Base-by-base conservation (phyloP, 129 eudicot genomes). In the Rutidosis leptorrhynchoides region DNA sequence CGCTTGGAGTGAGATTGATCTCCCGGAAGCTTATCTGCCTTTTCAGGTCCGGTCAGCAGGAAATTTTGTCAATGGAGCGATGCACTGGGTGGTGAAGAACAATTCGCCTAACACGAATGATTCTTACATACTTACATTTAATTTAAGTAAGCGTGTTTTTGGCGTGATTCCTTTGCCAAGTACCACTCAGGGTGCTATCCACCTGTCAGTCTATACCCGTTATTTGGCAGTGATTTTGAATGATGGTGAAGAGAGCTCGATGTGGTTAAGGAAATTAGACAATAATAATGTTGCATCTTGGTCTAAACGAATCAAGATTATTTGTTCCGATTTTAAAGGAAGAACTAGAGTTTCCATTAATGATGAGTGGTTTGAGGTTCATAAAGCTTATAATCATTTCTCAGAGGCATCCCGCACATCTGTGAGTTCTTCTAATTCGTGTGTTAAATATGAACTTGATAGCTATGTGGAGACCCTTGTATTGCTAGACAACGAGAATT, bases 51-150 rank as follows among this genome's bases (percentile, higher is more conserved):
- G 5, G 54, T 3, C 54, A 48, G 0, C 1, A n/a, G 21, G 22
- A 5, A 16, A 2, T 56, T 56, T 56, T 56, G 20, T 20, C 0
- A 17, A 56, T 4, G 62, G 62, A 56, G 3, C 16, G 10, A 15
- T 56, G 62, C 62, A 56, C 4, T 56, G 62, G 62, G 62, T 56
- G 59, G 30, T 48, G 54, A 5, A 48, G 21, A 48, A 2, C 4
- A 5, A 22, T 8, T 20, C 59, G 11, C 15, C 25, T 24, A 4
- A 56, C 20, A 11, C 8, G 5, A 5, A 5, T 10, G 17, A 25
- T 56, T 11, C 28, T 56, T 56, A 25, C 16, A 56, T 56, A 25
- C n/a, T 56, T 17, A 56, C 62, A 25, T 14, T 56, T 26, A 17
- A 24, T 26, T 56, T 56, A 27, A 55, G 61, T 24, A 55, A 16